Evolutionary conservation across 1,284 basidiomycete species (phyloP).

Genomic region (Bondarzewia mesenterica): DNA sequence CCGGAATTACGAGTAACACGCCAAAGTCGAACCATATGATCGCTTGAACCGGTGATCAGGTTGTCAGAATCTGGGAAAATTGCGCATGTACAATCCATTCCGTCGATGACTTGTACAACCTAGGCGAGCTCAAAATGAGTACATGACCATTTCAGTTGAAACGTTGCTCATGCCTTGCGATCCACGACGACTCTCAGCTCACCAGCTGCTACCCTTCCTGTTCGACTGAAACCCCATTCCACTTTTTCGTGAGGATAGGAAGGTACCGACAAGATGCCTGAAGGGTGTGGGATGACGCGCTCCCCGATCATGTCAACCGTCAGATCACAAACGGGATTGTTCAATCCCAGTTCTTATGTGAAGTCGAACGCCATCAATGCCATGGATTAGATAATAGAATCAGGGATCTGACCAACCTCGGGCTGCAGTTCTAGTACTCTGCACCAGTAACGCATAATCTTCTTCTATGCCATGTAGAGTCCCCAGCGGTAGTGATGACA

Average conservation of each 20-base stretch:
- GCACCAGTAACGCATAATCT: slow-evolving; percentile 56
- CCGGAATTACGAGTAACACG: slow-evolving; percentile 21
- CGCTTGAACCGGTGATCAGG: slow-evolving; percentile 70
- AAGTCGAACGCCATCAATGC: too few species aligned
- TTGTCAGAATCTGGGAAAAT: slow-evolving; percentile 65
- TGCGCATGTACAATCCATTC: slow-evolving; percentile 65
- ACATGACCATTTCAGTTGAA: too few species aligned
- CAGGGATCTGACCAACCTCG: slow-evolving; percentile 37
- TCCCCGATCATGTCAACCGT: slow-evolving; percentile 51
- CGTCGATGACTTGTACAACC: slow-evolving; percentile 72
- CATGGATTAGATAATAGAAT: too few species aligned
- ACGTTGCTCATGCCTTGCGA: slow-evolving; percentile 46
- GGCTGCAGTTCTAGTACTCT: slow-evolving; percentile 43
- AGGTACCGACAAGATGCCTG: slow-evolving; percentile 53
- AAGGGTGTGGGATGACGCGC: slow-evolving; percentile 55
- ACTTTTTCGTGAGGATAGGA: slow-evolving; percentile 59
- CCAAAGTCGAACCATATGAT: slow-evolving; percentile 79
- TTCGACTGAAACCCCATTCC: slow-evolving; percentile 44
- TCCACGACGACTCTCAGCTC: slow-evolving; percentile 58
- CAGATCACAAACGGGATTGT: slow-evolving; percentile 41
- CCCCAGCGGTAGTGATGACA: slow-evolving; percentile 61
- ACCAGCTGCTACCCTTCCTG: slow-evolving; percentile 28
- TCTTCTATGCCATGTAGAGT: slow-evolving; percentile 75
- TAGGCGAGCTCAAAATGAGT: slow-evolving; percentile 20
- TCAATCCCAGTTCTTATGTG: slow-evolving; percentile 47